A percentile compares a stretch with the other conserved stretches of the same genome.
Conservation (phyloP, 2,329 filamentous ascomycete species). For the Kalmusia sp. region DNA sequence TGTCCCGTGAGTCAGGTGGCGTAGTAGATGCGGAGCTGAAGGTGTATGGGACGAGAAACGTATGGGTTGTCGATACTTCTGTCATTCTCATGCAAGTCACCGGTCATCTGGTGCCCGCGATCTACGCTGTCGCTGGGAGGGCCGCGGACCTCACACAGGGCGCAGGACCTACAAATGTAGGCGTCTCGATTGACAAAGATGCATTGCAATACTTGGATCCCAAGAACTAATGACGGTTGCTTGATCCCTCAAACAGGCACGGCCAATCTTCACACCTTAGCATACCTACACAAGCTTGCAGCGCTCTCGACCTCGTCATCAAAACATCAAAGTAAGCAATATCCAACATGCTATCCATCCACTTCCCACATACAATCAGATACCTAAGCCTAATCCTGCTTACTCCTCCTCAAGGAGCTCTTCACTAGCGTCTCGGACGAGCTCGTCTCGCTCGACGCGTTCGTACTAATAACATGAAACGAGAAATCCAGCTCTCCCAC, state of each 20-base stretch:
- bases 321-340: too few relatives aligned
- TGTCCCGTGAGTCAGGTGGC: conserved; percentile 36
- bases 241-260: too few relatives aligned
- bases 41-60: conserved; percentile 30
- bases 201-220: too few relatives aligned
- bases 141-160: conserved; percentile 27
- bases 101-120: conserved; percentile 14
- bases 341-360: too few relatives aligned
- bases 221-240: too few relatives aligned
- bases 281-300: too few relatives aligned
- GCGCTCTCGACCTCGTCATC: too few relatives aligned
- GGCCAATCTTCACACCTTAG: too few relatives aligned
- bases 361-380: too few relatives aligned
- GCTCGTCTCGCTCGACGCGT: conserved; percentile 10
- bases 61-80: conserved; percentile 17
- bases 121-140: conserved; percentile 29
- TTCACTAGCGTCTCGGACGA: conserved; percentile 6
- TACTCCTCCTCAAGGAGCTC: neutral
- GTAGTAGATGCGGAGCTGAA: conserved; percentile 34
- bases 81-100: conserved; percentile 16
- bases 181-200: too few relatives aligned
- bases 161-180: too few relatives aligned
- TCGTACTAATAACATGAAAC: conserved; percentile 61
- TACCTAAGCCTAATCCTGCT: neutral
- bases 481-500: conserved; percentile 80